phyloP scores from a whole-genome alignment of 225 moss, liverwort and hornwort species.

The Marchantia polymorpha region DNA sequence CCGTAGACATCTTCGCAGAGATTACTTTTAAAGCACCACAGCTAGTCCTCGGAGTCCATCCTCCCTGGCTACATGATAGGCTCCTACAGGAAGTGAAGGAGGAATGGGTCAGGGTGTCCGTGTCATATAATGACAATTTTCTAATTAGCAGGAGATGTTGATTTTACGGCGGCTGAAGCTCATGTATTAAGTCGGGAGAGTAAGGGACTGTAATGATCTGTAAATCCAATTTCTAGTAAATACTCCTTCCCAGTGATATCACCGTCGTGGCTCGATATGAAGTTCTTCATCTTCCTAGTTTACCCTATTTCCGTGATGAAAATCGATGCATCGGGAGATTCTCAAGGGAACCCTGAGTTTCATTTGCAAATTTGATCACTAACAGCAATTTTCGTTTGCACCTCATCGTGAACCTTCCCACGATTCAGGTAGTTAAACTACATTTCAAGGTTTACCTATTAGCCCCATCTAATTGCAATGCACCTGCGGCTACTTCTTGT shows the following conservation, averaged over 20 bases:
- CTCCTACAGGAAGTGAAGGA: neutral
- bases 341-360: too few species aligned
- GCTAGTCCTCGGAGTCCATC: neutral
- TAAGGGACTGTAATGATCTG: neutral
- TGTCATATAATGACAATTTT: neutral
- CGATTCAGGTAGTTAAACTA: too few species aligned
- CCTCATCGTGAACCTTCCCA: too few species aligned
- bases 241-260: neutral
- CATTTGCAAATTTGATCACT: too few species aligned
- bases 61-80: neutral
- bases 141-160: neutral
- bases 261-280: neutral
- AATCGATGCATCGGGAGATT: too few species aligned
- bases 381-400: too few species aligned
- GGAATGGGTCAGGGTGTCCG: neutral
- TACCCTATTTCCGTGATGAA: too few species aligned
- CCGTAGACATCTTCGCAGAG: neutral
- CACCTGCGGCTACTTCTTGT: too few species aligned
- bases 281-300: neutral
- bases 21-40: neutral
- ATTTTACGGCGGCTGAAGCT: neutral
- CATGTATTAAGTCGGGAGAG: neutral
- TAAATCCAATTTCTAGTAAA: neutral
- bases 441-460: too few species aligned
- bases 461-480: too few species aligned